These are phyloP conservation scores for Solanum stenotomum DNA, from an alignment of 257 asterid genomes.

Conservation along the genomic window DNA sequence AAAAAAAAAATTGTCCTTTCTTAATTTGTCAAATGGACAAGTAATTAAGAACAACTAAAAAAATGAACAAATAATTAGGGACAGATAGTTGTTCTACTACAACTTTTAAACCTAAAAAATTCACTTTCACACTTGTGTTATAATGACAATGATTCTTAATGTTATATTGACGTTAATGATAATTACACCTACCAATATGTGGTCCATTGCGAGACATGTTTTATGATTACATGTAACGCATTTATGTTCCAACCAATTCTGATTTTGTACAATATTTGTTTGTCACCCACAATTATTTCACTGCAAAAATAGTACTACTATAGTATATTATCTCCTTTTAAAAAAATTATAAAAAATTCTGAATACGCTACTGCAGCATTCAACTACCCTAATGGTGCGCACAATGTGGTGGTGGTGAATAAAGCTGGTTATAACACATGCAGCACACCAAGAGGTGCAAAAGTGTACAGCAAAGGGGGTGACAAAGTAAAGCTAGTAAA, in stretches of 20 bases:
- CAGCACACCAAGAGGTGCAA: slow-evolving; percentile 13
- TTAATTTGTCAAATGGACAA: too few relatives aligned
- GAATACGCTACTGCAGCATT: slow-evolving; percentile 7
- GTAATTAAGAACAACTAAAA: too few relatives aligned
- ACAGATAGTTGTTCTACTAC: neutral
- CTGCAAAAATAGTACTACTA: neutral
- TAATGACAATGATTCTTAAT: neutral
- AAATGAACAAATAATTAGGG: accelerated
- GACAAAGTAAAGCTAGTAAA: slow-evolving; percentile 40
- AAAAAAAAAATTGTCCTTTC: neutral
- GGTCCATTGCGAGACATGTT: neutral
- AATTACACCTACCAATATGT: neutral
- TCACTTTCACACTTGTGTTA: neutral
- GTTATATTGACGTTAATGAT: neutral
- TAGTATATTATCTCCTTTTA: neutral
- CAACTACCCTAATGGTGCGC: slow-evolving; percentile 8
- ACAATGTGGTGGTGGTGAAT: slow-evolving; percentile 33
- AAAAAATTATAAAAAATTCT: neutral
- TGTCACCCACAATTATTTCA: neutral
- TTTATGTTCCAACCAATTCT: neutral
- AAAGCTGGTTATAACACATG: slow-evolving; percentile 4
- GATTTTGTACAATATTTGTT: neutral
- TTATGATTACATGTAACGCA: neutral
- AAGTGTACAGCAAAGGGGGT: slow-evolving; percentile 22
- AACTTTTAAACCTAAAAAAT: neutral